A percentile compares a stretch with the other conserved stretches of the same genome.
Evolutionary conservation across 23 red algal genomes (phyloP).

Genomic region (Gracilaria gracilis): DNA sequence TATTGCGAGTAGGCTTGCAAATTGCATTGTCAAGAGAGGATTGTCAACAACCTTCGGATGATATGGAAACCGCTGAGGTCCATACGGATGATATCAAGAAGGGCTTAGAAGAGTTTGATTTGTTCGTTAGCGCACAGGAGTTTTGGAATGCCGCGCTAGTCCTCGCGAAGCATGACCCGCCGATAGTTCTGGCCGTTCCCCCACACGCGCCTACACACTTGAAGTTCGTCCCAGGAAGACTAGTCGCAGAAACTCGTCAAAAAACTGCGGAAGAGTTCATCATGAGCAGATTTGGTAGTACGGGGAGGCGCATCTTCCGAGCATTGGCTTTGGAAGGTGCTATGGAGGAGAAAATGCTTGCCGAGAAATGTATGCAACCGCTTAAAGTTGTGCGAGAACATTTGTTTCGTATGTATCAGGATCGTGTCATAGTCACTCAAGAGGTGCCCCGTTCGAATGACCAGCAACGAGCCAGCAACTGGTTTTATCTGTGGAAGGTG

Average conservation of each 20-base stretch:
- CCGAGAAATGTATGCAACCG: conserved; percentile 61
- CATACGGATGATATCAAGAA: conserved; percentile 45
- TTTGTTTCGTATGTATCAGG: conserved; percentile 67
- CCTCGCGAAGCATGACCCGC: conserved; percentile 34
- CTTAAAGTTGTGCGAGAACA: conserved; percentile 55
- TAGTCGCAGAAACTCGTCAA: conserved; percentile 39
- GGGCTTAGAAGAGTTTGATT: conserved; percentile 29
- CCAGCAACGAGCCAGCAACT: conserved; percentile 59
- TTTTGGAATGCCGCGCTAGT: conserved; percentile 63
- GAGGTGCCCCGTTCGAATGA: conserved; percentile 72
- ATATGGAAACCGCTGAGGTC: conserved; percentile 58
- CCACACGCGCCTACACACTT: conserved; percentile 29
- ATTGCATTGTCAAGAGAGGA: conserved; percentile 55
- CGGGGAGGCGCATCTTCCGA: conserved; percentile 48
- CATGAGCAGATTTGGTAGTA: conserved; percentile 18
- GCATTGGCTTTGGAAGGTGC: conserved; percentile 63
- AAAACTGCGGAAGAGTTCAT: conserved; percentile 63
- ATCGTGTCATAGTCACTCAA: conserved; percentile 47
- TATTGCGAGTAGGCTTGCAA: conserved; percentile 47
- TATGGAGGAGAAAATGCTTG: conserved; percentile 69
- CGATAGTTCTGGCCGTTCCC: conserved; percentile 50
- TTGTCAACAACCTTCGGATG: conserved; percentile 53
- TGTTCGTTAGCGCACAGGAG: conserved; percentile 14
- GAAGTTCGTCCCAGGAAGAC: conserved; percentile 55
- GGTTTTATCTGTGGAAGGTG: conserved; percentile 75